Evolutionary conservation across 371 early-diverging fungal genomes (phyloP).

Genomic region (Mortierella sp.): DNA sequence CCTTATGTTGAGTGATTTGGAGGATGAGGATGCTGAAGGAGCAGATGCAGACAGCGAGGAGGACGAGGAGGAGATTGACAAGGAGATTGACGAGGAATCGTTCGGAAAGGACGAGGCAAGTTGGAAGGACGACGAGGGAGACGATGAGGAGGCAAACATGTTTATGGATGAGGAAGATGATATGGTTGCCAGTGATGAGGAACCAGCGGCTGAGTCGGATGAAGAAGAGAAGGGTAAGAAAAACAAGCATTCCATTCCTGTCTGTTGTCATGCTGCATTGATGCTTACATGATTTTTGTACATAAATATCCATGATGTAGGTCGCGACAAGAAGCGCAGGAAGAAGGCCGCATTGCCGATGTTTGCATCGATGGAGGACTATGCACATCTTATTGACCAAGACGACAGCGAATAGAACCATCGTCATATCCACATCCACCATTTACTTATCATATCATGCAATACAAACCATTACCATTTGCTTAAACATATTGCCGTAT

Average conservation of each 20-base stretch:
- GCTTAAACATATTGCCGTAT: too few relatives aligned
- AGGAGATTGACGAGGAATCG: slow-evolving; percentile 56
- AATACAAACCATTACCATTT: too few relatives aligned
- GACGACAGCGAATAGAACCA: slow-evolving; percentile 54
- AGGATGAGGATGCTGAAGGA: slow-evolving; percentile 44
- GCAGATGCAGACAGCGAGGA: slow-evolving; percentile 33
- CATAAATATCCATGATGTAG: slow-evolving; percentile 9
- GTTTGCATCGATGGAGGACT: slow-evolving; percentile 81
- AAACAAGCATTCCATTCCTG: too few relatives aligned
- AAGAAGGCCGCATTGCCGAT: slow-evolving; percentile 72
- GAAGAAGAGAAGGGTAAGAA: slow-evolving; percentile 48
- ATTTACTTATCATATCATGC: not conserved
- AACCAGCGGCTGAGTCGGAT: slow-evolving; percentile 36
- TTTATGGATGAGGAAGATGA: slow-evolving; percentile 48
- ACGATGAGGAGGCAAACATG: slow-evolving; percentile 56
- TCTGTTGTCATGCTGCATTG: not conserved
- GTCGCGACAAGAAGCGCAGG: slow-evolving; percentile 62
- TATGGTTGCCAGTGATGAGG: slow-evolving; percentile 45
- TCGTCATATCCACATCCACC: not conserved
- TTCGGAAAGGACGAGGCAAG: slow-evolving; percentile 62
- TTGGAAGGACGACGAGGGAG: slow-evolving; percentile 60
- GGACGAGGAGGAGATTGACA: slow-evolving; percentile 37
- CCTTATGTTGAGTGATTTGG: slow-evolving; percentile 62
- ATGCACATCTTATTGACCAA: slow-evolving; percentile 70
- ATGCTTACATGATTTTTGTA: too few relatives aligned